Base-by-base conservation (phyloP, 805 yeast genomes). In the Nakazawaea anatomiae region DNA sequence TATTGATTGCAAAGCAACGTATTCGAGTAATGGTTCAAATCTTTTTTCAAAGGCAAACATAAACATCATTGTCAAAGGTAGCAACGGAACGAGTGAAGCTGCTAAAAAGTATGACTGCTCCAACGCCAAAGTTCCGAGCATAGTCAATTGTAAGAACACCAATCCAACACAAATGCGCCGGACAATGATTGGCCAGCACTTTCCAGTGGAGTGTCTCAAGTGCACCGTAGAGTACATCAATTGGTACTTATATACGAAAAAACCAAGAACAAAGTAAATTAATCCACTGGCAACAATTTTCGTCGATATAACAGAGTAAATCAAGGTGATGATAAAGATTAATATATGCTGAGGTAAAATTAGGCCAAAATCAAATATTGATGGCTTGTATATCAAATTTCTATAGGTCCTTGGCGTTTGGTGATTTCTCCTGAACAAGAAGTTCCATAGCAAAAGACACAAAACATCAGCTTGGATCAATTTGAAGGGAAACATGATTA, bases 171-270 rank as follows among this genome's bases (percentile, higher is more conserved):
- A 73, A 32, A 80, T 69, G 47, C 87, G 63, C 51, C 82, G 67
- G 55, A 80, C 79, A 6, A 81, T 78, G 66, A 80, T 76, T 3
- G 84, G 84, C 87, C 87, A 92, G 1, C 92, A 95, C 62, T 87
- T 87, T 1, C 98, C 99, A 0, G 97, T 94, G 0, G 97, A 90
- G 68, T 94, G 98, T 39, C 95, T 97, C 8, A 96, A 91, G 65
- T 94, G 98, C 34, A 89, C 90, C 71, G 94, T 85, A 0, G 96
- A 86, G 64, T 89, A 92, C 56, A 94, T 72, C 53, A 92, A 72
- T 66, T 90, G 97, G 65, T 91, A 92, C 68, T 92, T 92, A 76
- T 83, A 89, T 7, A 91, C 96, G 63, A 83, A 85, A 65, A 82
- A 92, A 0, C 98, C 97, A 51, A 89, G 69, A 12, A 87, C 66